Base-by-base conservation (phyloP, 352 stramenopile species). In the Globisporangium iwayamae region DNA sequence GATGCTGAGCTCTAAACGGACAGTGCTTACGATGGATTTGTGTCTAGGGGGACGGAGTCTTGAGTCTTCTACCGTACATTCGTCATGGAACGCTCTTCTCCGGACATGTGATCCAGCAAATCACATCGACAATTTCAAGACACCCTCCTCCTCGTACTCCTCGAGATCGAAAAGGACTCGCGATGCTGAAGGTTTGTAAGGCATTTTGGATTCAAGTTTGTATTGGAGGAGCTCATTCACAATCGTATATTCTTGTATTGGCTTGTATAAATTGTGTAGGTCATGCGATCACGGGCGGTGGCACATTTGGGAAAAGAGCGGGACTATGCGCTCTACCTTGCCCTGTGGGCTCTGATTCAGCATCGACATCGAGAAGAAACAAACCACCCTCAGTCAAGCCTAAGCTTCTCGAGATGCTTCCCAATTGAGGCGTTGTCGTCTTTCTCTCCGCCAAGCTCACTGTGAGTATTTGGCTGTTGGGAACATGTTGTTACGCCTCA, bases 51-150 rank as follows among this genome's bases (percentile, higher is more conserved):
- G 75, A 77, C 38, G 83, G 83, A 30, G 72, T 93, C 4, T 41
- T 90, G 62, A 91, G 81, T 69, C 39, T 93, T n/a, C 54, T 91
- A n/a, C 83, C 83, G 41, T 90, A 85, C 67, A 79, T 93, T 68
- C 83, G 83, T 0, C 83, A 93, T 20, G 81, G 83, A 0, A 75
- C 79, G 30, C 57, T 93, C 0, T 93, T 83, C 56, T 71, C 72
- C 54, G 79, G 80, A 6, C 72, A 81, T 30, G 74, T 91, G 38
- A 56, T 93, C 30, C 68, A 72, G 28, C 71, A 74, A 45, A 75
- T 91, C 41, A 54, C 62, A 2, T 60, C 70, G 39, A 66, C 69
- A 25, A 89, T 91, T 39, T 59, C 62, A 14, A 74, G 53, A 3
- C 71, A 66, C 22, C 70, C 79, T 60, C 55, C 62, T 8, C 79